phyloP scores from a whole-genome alignment of 2,329 filamentous ascomycete species.

The Chrysosporium keratinophilum region DNA sequence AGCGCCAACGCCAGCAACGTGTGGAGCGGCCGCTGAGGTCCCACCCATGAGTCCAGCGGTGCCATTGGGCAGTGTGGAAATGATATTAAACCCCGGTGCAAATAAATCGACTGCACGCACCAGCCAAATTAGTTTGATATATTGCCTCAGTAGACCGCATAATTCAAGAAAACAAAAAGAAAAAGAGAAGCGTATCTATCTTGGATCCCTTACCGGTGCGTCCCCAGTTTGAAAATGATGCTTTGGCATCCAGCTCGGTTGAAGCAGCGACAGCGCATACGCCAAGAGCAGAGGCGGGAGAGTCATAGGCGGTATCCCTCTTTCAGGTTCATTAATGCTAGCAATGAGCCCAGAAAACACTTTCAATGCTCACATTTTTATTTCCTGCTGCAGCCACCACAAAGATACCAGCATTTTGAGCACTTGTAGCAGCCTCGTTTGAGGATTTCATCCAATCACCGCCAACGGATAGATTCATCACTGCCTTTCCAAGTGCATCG shows the following conservation, averaged over 20 bases:
- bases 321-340: conserved; percentile 8
- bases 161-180: no score
- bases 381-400: conserved; percentile 36
- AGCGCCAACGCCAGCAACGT: conserved; percentile 46
- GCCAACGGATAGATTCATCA: conserved; percentile 31
- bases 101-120: conserved; percentile 42
- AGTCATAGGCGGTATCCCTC: conserved; percentile 26
- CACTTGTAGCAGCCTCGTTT: conserved; percentile 31
- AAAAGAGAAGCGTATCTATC: no score
- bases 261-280: conserved; percentile 37
- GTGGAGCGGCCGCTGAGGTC: conserved; percentile 32
- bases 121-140: no score
- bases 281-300: conserved; percentile 31
- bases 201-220: conserved; percentile 24
- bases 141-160: no score
- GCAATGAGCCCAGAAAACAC: background rate
- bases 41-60: conserved; percentile 37
- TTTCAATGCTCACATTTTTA: conserved; percentile 19
- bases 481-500: conserved; percentile 23
- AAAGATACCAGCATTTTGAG: conserved; percentile 30
- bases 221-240: conserved; percentile 36
- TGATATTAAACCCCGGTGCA: conserved; percentile 46
- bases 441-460: conserved; percentile 27
- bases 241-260: conserved; percentile 25
- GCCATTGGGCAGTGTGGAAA: conserved; percentile 39